Conservation (phyloP, 1,139 yeast species). For the Lodderomyces pseudojiufengensis region DNA sequence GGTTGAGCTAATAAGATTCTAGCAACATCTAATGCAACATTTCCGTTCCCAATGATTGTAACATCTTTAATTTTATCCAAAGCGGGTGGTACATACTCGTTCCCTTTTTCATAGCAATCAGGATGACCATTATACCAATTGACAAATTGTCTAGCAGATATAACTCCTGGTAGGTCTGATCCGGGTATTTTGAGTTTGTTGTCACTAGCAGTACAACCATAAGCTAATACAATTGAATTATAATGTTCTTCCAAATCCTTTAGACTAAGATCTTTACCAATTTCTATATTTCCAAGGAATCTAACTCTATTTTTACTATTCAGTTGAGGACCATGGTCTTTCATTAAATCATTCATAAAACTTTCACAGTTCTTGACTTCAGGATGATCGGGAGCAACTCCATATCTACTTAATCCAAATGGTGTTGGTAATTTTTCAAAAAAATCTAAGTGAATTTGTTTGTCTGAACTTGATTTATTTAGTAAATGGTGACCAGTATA, state of each 20-base stretch:
- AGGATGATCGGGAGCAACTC: constrained; percentile 99
- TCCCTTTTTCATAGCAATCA: constrained; percentile 32
- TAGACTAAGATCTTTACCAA: constrained; percentile 58
- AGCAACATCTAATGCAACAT: constrained; percentile 93
- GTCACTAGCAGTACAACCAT: constrained; percentile 72
- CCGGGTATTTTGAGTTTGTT: constrained; percentile 59
- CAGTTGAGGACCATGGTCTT: constrained; percentile 13
- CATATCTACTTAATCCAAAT: constrained; percentile 84
- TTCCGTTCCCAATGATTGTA: constrained; percentile 91
- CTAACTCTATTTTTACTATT: constrained; percentile 35
- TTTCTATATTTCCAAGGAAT: constrained; percentile 70
- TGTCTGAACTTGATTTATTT: constrained; percentile 35
- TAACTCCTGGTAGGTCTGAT: constrained; percentile 56
- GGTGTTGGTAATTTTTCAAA: constrained; percentile 88
- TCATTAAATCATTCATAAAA: constrained; percentile 64
- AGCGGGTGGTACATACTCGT: constrained; percentile 41
- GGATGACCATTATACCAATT: constrained; percentile 97
- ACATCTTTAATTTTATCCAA: constrained; percentile 62
- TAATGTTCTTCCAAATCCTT: constrained; percentile 50
- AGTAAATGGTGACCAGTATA: constrained; percentile 80
- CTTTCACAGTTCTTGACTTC: constrained; percentile 91
- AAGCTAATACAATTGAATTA: constrained; percentile 73
- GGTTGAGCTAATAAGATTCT: constrained; percentile 65
- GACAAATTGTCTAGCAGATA: constrained; percentile 84
- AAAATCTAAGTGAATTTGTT: constrained; percentile 47